A percentile compares a stretch with the other conserved stretches of the same genome.
Conservation (phyloP, 2,329 filamentous ascomycete genomes). For the Pseudopyricularia javanii region DNA sequence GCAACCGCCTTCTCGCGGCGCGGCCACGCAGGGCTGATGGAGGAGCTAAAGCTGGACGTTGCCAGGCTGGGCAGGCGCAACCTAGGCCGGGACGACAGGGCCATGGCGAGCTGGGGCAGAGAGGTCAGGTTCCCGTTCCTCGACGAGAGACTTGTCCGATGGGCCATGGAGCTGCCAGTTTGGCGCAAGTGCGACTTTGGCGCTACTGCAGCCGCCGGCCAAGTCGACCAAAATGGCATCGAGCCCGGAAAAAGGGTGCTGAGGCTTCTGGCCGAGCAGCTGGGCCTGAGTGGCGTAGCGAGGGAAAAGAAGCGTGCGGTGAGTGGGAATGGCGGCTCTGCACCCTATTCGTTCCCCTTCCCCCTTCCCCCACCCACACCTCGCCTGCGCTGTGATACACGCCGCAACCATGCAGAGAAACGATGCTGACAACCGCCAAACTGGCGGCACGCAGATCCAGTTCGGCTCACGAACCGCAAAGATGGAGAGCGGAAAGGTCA, state of each 20-base stretch:
- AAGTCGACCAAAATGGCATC: constrained; percentile 23
- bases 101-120: constrained; percentile 77
- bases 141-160: constrained; percentile 74
- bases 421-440: background rate
- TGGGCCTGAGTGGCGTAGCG: constrained; percentile 62
- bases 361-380: background rate
- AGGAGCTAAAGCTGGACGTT: constrained; percentile 79
- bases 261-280: constrained; percentile 59
- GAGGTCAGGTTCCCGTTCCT: constrained; percentile 87
- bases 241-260: constrained; percentile 76
- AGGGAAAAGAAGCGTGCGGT: constrained; percentile 88
- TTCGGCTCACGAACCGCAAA: constrained; percentile 75
- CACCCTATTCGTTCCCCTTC: background rate
- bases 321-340: constrained; percentile 16
- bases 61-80: constrained; percentile 84
- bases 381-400: background rate
- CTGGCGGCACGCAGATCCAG: constrained; percentile 45
- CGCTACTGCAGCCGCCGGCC: constrained; percentile 20
- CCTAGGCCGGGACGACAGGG: constrained; percentile 82
- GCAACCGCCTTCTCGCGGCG: constrained; percentile 58
- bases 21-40: constrained; percentile 59
- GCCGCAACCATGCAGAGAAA: background rate
- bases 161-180: constrained; percentile 62
- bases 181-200: constrained; percentile 85
- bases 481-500: constrained; percentile 59